phyloP scores from a whole-genome alignment of 768 basidiomycete species.

The Rhodotorula sphaerocarpa region DNA sequence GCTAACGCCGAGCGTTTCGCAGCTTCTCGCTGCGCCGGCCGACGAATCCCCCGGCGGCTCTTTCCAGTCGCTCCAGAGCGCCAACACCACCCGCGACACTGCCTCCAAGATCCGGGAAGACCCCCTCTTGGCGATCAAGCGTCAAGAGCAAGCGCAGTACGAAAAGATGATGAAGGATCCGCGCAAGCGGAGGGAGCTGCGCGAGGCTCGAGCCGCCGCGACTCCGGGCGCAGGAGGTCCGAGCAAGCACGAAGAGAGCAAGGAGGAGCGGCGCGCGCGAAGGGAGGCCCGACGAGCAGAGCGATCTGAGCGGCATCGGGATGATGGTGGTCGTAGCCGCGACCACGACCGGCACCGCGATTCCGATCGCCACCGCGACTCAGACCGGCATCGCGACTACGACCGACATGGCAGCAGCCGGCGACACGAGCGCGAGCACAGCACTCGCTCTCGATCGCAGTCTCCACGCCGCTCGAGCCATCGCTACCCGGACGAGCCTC shows the following conservation, averaged over 20 bases:
- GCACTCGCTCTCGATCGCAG: constrained; percentile 22
- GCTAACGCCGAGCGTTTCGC: background rate
- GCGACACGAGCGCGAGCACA: constrained; percentile 41
- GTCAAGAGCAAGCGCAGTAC: constrained; percentile 90
- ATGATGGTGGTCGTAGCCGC: constrained; percentile 42
- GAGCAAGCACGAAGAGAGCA: constrained; percentile 60
- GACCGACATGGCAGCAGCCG: constrained; percentile 31
- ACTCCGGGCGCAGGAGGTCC: background rate
- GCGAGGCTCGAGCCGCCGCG: background rate
- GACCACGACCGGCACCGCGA: constrained; percentile 23
- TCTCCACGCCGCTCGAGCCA: constrained; percentile 44
- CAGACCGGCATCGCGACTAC: constrained; percentile 23
- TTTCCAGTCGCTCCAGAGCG: constrained; percentile 53
- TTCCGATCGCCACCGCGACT: background rate
- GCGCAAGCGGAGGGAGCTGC: constrained; percentile 65
- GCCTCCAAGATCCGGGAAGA: constrained; percentile 94
- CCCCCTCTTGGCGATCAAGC: constrained; percentile 92
- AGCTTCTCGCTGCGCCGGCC: constrained; percentile 20
- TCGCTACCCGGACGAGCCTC: constrained; percentile 43
- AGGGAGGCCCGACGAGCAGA: constrained; percentile 52
- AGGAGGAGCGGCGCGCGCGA: constrained; percentile 57
- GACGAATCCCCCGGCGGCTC: constrained; percentile 15
- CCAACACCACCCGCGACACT: constrained; percentile 77
- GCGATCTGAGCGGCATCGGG: constrained; percentile 43
- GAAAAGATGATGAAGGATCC: constrained; percentile 61